Evolutionary conservation across 306 rosid genomes (phyloP).

Genomic region (Adenanthera pavonina): DNA sequence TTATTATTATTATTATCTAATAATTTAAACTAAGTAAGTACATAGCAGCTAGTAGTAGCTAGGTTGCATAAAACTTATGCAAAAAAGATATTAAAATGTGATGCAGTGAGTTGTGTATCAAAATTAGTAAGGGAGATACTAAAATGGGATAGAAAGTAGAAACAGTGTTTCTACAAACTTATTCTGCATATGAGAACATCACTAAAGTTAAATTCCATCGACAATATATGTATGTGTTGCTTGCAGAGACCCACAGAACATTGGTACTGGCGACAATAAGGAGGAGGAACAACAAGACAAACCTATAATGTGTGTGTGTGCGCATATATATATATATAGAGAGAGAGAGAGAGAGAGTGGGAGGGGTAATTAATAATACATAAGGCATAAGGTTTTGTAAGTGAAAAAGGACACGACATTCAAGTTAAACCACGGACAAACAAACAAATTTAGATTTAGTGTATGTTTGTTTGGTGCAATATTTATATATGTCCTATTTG

Average conservation of each 20-base stretch:
- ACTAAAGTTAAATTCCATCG: slow-evolving; percentile 51
- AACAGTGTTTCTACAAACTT: slow-evolving; percentile 31
- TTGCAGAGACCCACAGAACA: background rate
- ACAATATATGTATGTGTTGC: slow-evolving; percentile 9
- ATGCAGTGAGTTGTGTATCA: background rate
- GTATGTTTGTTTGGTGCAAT: too few species aligned
- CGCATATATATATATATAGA: too few species aligned
- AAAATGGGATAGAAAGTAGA: slow-evolving; percentile 39
- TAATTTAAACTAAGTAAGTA: too few species aligned
- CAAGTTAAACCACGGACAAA: background rate
- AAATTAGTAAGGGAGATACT: slow-evolving; percentile 18
- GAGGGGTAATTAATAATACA: background rate
- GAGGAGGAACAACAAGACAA: slow-evolving; percentile 27
- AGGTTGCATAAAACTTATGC: too few species aligned
- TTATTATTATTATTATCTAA: too few species aligned
- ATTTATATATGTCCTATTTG: too few species aligned
- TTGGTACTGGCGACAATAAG: slow-evolving; percentile 32
- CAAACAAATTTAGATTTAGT: background rate
- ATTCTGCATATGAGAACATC: slow-evolving; percentile 40
- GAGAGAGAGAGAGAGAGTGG: too few species aligned
- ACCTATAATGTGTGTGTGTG: background rate
- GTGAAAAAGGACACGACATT: slow-evolving; percentile 3
- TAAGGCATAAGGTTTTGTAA: background rate
- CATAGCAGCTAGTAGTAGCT: too few species aligned
- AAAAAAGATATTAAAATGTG: too few species aligned